Percentiles rank a stretch among this genome's conserved stretches.
These are phyloP conservation scores for Penicillium desertorum DNA, from an alignment of 495 filamentous ascomycete genomes.

Conservation along the genomic window DNA sequence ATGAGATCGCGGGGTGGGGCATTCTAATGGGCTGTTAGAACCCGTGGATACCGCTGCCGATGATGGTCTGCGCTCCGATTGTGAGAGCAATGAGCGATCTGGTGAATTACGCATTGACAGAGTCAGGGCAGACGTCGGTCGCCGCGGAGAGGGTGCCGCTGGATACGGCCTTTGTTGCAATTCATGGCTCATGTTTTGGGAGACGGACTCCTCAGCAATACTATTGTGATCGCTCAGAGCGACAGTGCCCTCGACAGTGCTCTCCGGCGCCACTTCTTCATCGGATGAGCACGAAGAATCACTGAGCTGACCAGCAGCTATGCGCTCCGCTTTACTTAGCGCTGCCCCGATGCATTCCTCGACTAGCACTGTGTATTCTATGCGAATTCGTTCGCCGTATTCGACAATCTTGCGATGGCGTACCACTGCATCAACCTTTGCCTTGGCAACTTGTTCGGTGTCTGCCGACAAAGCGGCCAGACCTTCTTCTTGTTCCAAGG, in stretches of 20 bases:
- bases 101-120: constrained; percentile 46
- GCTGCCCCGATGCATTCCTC: constrained; percentile 94
- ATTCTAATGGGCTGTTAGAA: constrained; percentile 89
- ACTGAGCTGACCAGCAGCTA: constrained; percentile 79
- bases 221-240: not conserved
- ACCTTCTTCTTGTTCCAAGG: constrained; percentile 91
- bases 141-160: constrained; percentile 25
- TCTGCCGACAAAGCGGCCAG: constrained; percentile 84
- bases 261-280: constrained; percentile 43
- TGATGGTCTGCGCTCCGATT: constrained; percentile 51
- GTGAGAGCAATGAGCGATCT: constrained; percentile 32
- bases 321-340: constrained; percentile 82
- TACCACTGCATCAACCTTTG: constrained; percentile 89
- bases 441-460: constrained; percentile 74
- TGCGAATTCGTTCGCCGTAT: constrained; percentile 90
- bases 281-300: constrained; percentile 66
- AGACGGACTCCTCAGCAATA: constrained; percentile 6
- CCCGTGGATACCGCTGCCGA: constrained; percentile 67
- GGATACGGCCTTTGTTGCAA: constrained; percentile 16
- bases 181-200: constrained; percentile 9
- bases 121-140: constrained; percentile 40
- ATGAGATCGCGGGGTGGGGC: constrained; percentile 85
- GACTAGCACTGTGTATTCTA: constrained; percentile 87
- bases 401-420: constrained; percentile 92
- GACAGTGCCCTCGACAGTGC: constrained; percentile 3